Conservation (phyloP, 352 stramenopile genomes). For the Globisporangium parvum region DNA sequence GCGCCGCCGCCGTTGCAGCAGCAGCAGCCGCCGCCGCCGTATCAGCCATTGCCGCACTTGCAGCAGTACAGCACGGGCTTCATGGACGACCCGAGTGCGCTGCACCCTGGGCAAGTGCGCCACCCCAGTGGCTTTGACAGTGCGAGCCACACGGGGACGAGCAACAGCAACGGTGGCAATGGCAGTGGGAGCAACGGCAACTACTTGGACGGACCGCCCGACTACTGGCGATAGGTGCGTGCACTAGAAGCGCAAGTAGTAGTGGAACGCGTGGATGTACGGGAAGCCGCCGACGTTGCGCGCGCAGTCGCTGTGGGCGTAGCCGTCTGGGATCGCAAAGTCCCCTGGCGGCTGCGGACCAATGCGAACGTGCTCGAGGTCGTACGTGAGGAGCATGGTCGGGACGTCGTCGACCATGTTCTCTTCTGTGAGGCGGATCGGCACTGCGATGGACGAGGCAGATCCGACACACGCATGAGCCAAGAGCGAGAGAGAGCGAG, state of each 20-base stretch:
- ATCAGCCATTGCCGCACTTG: slow-evolving; percentile 17
- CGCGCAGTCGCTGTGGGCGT: slow-evolving; percentile 43
- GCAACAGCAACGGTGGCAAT: not conserved
- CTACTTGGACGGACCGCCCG: slow-evolving; percentile 40
- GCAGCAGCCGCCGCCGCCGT: not conserved
- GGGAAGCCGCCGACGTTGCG: slow-evolving; percentile 63
- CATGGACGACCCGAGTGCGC: not conserved
- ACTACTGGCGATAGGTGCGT: slow-evolving; percentile 46
- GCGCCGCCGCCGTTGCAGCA: slow-evolving; percentile 12
- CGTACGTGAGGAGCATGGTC: slow-evolving; percentile 56
- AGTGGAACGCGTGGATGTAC: slow-evolving; percentile 74
- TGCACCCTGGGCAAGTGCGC: not conserved
- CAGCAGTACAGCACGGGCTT: slow-evolving; percentile 14
- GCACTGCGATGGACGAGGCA: slow-evolving; percentile 24
- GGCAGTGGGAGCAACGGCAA: not conserved
- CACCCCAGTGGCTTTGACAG: not conserved
- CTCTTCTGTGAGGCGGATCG: slow-evolving; percentile 61
- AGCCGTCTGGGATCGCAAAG: slow-evolving; percentile 56
- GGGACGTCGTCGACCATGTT: slow-evolving; percentile 37
- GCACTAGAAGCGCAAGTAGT: slow-evolving; percentile 60
- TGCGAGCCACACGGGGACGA: not conserved
- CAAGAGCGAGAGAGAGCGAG: not conserved
- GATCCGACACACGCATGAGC: too few relatives aligned
- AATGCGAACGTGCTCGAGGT: slow-evolving; percentile 45
- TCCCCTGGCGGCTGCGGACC: slow-evolving; percentile 36